A percentile compares a stretch with the other conserved stretches of the same genome.
phyloP scores from a whole-genome alignment of 176 grass and related monocot species.

The Oryza glumipatula region DNA sequence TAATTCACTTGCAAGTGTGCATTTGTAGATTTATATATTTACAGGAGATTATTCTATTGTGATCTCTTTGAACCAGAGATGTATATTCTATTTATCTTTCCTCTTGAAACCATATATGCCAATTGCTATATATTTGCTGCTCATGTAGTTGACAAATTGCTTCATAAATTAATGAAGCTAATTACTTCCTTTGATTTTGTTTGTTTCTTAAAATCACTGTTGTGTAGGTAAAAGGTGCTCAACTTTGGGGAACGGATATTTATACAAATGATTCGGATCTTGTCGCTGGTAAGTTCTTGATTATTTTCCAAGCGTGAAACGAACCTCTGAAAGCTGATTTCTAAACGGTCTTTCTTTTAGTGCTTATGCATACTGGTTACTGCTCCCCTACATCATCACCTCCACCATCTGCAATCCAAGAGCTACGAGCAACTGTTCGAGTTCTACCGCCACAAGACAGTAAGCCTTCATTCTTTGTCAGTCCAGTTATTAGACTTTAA shows the following conservation, averaged over 20 bases:
- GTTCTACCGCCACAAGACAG: constrained; percentile 81
- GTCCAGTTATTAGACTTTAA: constrained; percentile 7
- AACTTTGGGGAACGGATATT: constrained; percentile 94
- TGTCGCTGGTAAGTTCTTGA: constrained; percentile 70
- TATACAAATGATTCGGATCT: constrained; percentile 98
- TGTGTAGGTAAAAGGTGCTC: constrained; percentile 94
- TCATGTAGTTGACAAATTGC: constrained; percentile 17
- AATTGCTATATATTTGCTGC: constrained; percentile 2
- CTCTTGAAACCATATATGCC: neutral
- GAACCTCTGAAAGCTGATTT: constrained; percentile 32
- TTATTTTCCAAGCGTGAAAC: constrained; percentile 31
- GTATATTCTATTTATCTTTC: neutral
- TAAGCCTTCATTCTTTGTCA: constrained; percentile 42
- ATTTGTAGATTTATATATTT: constrained; percentile 3
- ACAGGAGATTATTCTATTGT: constrained; percentile 28
- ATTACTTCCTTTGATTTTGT: neutral
- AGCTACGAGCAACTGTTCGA: constrained; percentile 70
- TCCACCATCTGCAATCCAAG: constrained; percentile 82
- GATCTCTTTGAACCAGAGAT: neutral
- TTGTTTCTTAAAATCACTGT: constrained; percentile 30
- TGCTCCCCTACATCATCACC: constrained; percentile 83
- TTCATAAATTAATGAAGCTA: neutral
- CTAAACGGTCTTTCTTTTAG: constrained; percentile 52
- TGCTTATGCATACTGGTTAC: constrained; percentile 97
- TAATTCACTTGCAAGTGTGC: constrained; percentile 8